phyloP scores from a whole-genome alignment of 2,329 filamentous ascomycete species.

The Ustilaginoidea virens region DNA sequence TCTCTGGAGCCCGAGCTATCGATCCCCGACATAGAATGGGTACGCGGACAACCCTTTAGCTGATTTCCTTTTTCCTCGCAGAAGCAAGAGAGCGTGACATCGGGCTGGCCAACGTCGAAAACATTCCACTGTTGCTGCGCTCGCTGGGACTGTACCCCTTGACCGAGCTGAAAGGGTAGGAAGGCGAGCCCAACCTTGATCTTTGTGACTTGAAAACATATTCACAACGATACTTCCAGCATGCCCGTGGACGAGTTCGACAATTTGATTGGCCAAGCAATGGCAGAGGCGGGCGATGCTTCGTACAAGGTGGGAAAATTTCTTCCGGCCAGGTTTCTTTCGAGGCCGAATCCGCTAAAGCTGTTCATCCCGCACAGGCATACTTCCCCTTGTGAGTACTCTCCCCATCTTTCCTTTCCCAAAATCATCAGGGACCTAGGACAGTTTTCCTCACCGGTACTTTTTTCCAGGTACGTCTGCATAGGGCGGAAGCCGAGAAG shows the following conservation, averaged over 20 bases:
- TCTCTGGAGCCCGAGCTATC: too few species aligned
- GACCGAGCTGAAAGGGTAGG: slow-evolving; percentile 32
- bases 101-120: slow-evolving; percentile 36
- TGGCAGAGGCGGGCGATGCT: slow-evolving; percentile 34
- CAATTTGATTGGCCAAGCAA: slow-evolving; percentile 38
- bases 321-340: neutral
- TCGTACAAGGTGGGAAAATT: slow-evolving; percentile 32
- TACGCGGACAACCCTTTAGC: neutral
- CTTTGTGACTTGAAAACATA: neutral
- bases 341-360: neutral
- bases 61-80: slow-evolving; percentile 11
- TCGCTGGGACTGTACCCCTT: slow-evolving; percentile 43
- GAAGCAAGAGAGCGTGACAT: slow-evolving; percentile 36
- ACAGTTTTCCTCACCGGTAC: neutral
- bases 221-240: slow-evolving; percentile 16
- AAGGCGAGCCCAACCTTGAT: neutral
- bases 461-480: slow-evolving; percentile 37
- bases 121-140: slow-evolving; percentile 36
- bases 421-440: neutral
- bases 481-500: slow-evolving; percentile 40
- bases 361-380: slow-evolving; percentile 24
- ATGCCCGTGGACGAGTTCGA: slow-evolving; percentile 44
- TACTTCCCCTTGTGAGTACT: slow-evolving; percentile 45
- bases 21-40: too few species aligned
- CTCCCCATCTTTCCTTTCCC: slow-evolving; percentile 9